These are phyloP conservation scores for Thecaphora frezii DNA, from an alignment of 1,284 basidiomycete species.

Conservation along the genomic window DNA sequence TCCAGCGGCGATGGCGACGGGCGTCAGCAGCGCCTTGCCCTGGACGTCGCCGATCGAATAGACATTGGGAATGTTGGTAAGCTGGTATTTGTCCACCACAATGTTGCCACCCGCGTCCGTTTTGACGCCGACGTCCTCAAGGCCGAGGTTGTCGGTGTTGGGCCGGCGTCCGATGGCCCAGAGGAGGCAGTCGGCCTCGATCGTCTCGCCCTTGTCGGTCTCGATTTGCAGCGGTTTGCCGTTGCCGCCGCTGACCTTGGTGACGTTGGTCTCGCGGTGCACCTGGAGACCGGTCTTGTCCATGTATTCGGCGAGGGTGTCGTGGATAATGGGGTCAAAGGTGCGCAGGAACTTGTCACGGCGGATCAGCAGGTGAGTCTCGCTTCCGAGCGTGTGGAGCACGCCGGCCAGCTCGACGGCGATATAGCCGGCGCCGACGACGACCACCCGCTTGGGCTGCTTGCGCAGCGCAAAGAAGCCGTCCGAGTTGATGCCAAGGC, in stretches of 20 bases:
- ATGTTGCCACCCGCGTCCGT: slow-evolving; percentile 78
- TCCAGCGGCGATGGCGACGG: slow-evolving; percentile 97
- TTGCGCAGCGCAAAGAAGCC: slow-evolving; percentile 91
- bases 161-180: slow-evolving; percentile 94
- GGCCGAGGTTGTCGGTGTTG: slow-evolving; percentile 75
- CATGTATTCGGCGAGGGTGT: slow-evolving; percentile 91
- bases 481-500: slow-evolving; percentile 87
- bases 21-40: slow-evolving; percentile 88
- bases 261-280: slow-evolving; percentile 77
- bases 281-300: slow-evolving; percentile 84
- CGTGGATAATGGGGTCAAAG: slow-evolving; percentile 85
- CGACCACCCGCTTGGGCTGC: slow-evolving; percentile 88
- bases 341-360: slow-evolving; percentile 85
- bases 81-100: slow-evolving; percentile 85
- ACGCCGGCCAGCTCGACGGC: slow-evolving; percentile 72
- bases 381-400: slow-evolving; percentile 61
- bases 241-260: slow-evolving; percentile 68
- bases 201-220: slow-evolving; percentile 66
- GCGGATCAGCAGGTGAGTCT: slow-evolving; percentile 90
- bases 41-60: slow-evolving; percentile 87
- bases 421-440: slow-evolving; percentile 96
- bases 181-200: slow-evolving; percentile 84
- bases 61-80: slow-evolving; percentile 70
- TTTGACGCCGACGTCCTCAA: slow-evolving; percentile 77
- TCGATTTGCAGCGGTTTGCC: slow-evolving; percentile 50